Base-by-base conservation (phyloP, 805 yeast species). In the Sugiyamaella valdiviana region DNA sequence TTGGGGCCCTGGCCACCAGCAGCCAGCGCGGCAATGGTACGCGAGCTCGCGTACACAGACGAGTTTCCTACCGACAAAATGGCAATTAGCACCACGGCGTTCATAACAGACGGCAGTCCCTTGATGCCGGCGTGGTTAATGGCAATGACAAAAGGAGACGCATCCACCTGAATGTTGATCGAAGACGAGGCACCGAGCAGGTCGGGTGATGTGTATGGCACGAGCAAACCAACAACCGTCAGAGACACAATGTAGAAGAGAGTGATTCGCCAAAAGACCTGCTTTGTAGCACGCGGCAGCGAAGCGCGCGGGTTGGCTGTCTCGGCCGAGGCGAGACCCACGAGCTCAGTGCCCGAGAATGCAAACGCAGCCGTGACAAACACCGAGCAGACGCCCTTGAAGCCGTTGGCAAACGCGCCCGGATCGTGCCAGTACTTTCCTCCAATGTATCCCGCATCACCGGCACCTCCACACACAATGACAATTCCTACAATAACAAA, bases 221-320 rank as follows among this genome's bases (percentile, higher is more conserved):
- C 89, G 50, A 84, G 70, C 54, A 83, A 77, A 44, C 86, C 82
- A 58, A 70, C 77, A 59, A 73, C 71, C 50, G 65, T 80, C 63
- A 63, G 75, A 55, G 79, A 71, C 12, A 71, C 62, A 62, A 85
- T 72, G 66, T 84, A 85, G 61, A 83, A 83, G 56, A 81, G 64
- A 17, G 80, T 67, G 52, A 84, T 81, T 66, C 89, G 72, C 88
- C 89, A 83, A 66, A 85, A 82, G 1, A 83, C 85, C 65, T 83
- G 87, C 63, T 83, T 83, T 50, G 82, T 79, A 36, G 89, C 87
- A 47, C 74, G 73, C 39, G 88, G 89, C 51, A 82, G 73, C 2
- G 83, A 67, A 50, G 71, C 72, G 59, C 85, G 71, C 46, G 89
- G 88, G 62, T 82, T 77, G 40, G 67, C 74, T 22, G 85, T 71